A percentile compares a stretch with the other conserved stretches of the same genome.
Conservation (phyloP, 2,329 filamentous ascomycete genomes). For the Ophiostoma populinum region DNA sequence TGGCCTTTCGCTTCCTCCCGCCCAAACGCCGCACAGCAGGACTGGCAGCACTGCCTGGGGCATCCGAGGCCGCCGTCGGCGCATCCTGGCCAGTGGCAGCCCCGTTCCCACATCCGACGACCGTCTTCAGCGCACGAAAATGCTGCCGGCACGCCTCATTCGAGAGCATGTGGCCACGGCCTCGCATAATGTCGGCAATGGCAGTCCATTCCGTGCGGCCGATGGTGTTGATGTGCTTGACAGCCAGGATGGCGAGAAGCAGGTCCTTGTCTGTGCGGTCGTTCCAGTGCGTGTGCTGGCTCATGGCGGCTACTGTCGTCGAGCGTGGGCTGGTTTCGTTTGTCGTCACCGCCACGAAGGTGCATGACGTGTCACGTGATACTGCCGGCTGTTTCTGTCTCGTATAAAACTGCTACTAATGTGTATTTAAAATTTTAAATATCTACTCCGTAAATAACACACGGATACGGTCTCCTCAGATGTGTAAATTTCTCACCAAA, state of each 20-base stretch:
- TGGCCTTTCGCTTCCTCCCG: too few species aligned
- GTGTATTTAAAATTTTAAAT: too few species aligned
- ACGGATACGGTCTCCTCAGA: too few species aligned
- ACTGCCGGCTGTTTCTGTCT: too few species aligned
- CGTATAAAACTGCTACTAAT: neutral
- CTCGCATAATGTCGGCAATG: slow-evolving; percentile 43
- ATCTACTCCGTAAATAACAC: too few species aligned
- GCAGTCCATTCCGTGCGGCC: slow-evolving; percentile 44
- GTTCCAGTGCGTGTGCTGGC: slow-evolving; percentile 45
- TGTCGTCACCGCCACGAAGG: neutral
- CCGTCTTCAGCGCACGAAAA: slow-evolving; percentile 42
- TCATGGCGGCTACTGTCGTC: neutral
- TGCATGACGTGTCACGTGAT: neutral
- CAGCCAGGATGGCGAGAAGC: slow-evolving; percentile 44
- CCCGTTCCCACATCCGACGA: too few species aligned
- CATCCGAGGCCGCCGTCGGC: too few species aligned
- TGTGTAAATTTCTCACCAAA: too few species aligned
- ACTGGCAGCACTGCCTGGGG: too few species aligned
- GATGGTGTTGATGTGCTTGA: slow-evolving; percentile 47
- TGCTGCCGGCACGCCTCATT: slow-evolving; percentile 50
- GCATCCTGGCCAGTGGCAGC: too few species aligned
- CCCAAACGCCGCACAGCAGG: slow-evolving; percentile 18
- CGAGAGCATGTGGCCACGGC: slow-evolving; percentile 42
- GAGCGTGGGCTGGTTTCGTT: neutral
- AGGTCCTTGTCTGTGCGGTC: slow-evolving; percentile 44